Base-by-base conservation (phyloP, 2,329 filamentous ascomycete genomes). In the Phoma herbarum region DNA sequence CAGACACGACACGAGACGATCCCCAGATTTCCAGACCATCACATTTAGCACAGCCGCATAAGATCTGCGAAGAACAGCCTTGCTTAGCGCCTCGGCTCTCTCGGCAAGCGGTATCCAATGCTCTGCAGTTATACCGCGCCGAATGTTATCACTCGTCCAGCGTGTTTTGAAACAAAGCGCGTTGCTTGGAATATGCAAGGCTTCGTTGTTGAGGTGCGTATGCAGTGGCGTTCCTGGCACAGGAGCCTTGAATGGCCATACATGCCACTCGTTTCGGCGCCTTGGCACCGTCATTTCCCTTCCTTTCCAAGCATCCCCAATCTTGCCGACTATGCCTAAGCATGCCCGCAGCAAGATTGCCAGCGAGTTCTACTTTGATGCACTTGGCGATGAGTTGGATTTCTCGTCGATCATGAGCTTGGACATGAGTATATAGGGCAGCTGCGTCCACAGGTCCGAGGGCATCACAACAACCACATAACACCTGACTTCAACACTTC, bases 41-140 rank as follows among this genome's bases (percentile, higher is more conserved):
- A 28, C 3, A 26, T 28, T 5, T 16, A 37, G 46, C 39, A 54
- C 56, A 59, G 50, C 50, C 56, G 37, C 50, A 50, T 26, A 45
- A 41, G 37, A 41, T 49, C 29, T 14, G 43, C 29, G 14, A 16
- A 37, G 49, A 16, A 16, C 49, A 59, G 45, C 44, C 56, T 35
- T 46, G 39, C 41, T 12, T 59, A 55, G 57, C 47, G 51, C 12
- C 51, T 59, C 57, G 57, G 57, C 57, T 41, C 20, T 39, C 47
- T 59, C 46, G 46, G 39, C 57, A 37, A 37, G 29, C 26, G 51
- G 33, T 33, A 52, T 35, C 31, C 25, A 52, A 9, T 49, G 29
- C 29, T 29, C n/a, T 11, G n/a, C 31, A 20, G n/a, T 45, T 12
- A 45, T 22, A 46, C 29, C 49, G 31, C 25, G 9, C 29, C 50